A percentile compares a stretch with the other conserved stretches of the same genome.
These are phyloP conservation scores for Perkinsus chesapeaki DNA, from an alignment of 169 alveolate species.

Conservation along the genomic window DNA sequence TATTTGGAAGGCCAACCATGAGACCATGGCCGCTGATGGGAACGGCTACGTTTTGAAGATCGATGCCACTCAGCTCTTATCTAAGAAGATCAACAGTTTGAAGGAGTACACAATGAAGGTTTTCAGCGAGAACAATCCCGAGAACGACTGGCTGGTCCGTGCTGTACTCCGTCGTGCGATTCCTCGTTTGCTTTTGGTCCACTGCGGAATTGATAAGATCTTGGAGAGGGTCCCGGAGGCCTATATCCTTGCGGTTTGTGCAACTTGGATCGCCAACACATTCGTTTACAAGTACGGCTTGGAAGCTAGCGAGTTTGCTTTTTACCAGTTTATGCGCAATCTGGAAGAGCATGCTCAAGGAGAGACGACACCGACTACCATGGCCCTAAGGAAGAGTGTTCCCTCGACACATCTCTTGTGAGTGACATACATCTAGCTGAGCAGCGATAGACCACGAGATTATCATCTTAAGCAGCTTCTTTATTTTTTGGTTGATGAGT, in stretches of 20 bases:
- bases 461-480: too few species aligned
- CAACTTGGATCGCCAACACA: slow-evolving; percentile 51
- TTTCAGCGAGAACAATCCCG: background rate
- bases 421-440: background rate
- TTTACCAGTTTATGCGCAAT: slow-evolving; percentile 47
- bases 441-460: too few species aligned
- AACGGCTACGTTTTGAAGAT: background rate
- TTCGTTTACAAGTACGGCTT: slow-evolving; percentile 52
- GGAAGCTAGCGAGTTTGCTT: slow-evolving; percentile 48
- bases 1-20: background rate
- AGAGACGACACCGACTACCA: background rate
- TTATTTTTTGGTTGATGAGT: too few species aligned
- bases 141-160: background rate
- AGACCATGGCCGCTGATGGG: background rate
- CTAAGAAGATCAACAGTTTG: background rate
- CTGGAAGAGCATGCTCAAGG: background rate
- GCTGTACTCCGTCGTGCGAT: slow-evolving; percentile 33
- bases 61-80: background rate
- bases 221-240: slow-evolving; percentile 49
- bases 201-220: slow-evolving; percentile 45
- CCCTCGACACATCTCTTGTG: background rate
- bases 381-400: background rate
- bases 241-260: slow-evolving; percentile 51
- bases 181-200: slow-evolving; percentile 45
- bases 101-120: background rate